phyloP scores from a whole-genome alignment of 495 filamentous ascomycete species.

The Halenospora varia region DNA sequence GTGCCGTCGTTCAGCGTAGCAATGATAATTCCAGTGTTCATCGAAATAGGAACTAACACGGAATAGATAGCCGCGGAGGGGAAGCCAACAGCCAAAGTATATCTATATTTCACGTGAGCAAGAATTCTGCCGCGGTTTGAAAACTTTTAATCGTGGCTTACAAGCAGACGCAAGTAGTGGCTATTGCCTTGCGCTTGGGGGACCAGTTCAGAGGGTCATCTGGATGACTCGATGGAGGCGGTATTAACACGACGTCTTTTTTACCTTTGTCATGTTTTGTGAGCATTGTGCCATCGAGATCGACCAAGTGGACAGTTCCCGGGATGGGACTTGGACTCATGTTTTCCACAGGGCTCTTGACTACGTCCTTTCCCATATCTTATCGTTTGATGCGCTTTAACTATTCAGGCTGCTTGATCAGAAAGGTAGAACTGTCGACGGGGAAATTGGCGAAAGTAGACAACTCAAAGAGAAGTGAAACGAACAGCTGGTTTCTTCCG shows the following conservation, averaged over 20 bases:
- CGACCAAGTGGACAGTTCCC: constrained; percentile 30
- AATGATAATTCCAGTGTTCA: constrained; percentile 26
- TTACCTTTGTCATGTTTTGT: constrained; percentile 35
- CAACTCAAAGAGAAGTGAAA: no score
- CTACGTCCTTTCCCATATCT: background rate
- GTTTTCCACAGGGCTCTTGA: background rate
- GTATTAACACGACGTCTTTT: constrained; percentile 54
- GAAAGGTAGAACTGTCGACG: no score
- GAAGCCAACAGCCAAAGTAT: constrained; percentile 24
- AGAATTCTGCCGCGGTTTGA: background rate
- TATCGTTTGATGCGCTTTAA: no score
- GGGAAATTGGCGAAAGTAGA: no score
- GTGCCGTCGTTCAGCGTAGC: constrained; percentile 44
- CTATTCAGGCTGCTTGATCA: no score
- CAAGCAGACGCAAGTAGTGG: background rate
- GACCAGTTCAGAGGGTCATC: constrained; percentile 64
- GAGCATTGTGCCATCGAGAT: constrained; percentile 29
- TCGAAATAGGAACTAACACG: constrained; percentile 26
- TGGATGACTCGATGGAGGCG: constrained; percentile 52
- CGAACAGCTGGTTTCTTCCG: no score
- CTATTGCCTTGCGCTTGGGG: constrained; percentile 42
- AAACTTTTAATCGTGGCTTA: background rate
- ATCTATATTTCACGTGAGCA: constrained; percentile 7
- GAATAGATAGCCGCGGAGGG: constrained; percentile 27
- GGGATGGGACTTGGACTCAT: constrained; percentile 18